Evolutionary conservation across 768 basidiomycete species (phyloP), one percentile per base, ranked within the genome.

Genomic region (Hysterangium stoloniferum): DNA sequence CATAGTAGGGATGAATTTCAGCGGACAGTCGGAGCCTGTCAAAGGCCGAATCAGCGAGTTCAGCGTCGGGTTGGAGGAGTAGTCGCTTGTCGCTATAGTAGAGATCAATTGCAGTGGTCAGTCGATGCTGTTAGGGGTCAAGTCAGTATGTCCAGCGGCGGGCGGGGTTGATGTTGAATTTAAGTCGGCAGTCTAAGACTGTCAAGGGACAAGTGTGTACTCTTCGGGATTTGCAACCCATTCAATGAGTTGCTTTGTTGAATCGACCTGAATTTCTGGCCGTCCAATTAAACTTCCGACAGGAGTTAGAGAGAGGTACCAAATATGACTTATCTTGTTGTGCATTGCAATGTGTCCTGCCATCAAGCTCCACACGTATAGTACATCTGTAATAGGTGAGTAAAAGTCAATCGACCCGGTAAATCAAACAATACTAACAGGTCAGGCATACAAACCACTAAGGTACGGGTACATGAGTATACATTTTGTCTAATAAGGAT

Each of bases 401-500:
- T 13, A 28, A 19, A 27, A 15, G 37, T 31, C 6, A n/a, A 43
- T 28, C 6, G 48, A 3, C 19, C 29, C 28, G 28, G 19, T 38
- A 36, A 34, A 17, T 47, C n/a, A n/a, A n/a, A n/a, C n/a, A n/a
- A n/a, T 25, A 67, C 89, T 63, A 63, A 95, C 95, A 97, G 92
- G 70, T 98, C 94, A 67, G 98, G 96, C 4, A 87, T 80, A 60
- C 97, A 89, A 35, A 98, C 67, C 25, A 98, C 78, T 22, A 98
- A 60, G 0, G 85, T 89, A 27, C 79, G 68, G 48, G 85, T 83
- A 24, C 82, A 60, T 56, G 33, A 75, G 59, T 88, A 84, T 28
- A 97, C 70, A 64, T 94, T 86, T 38, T 73, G 67, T 28, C 94
- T 96, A 52, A 45, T n/a, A 37, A 43, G n/a, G n/a, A n/a, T n/a